Percentiles rank a stretch among this genome's conserved stretches.
These are phyloP conservation scores for Boletus eberwhitei DNA, from an alignment of 768 basidiomycete genomes.

Conservation along the genomic window DNA sequence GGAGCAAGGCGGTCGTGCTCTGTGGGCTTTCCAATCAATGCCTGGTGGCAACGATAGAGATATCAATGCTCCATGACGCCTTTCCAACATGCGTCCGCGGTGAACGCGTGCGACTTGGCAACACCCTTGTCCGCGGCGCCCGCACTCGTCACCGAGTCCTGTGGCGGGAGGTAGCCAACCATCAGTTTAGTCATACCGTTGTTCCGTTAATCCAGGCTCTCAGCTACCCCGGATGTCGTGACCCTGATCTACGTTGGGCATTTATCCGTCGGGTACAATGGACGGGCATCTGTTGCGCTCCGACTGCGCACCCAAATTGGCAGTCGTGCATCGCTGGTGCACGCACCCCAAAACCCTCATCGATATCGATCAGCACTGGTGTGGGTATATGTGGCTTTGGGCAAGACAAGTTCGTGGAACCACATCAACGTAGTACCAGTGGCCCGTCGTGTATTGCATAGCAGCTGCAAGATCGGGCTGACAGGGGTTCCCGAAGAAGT, in stretches of 20 bases:
- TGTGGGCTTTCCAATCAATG: not conserved
- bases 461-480: not conserved
- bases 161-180: not conserved
- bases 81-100: constrained; percentile 19
- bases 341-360: not conserved
- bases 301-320: not conserved
- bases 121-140: constrained; percentile 16
- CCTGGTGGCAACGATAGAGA: constrained; percentile 3
- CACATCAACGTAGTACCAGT: not conserved
- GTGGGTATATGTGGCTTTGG: not conserved
- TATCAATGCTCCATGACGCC: not conserved
- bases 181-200: not conserved
- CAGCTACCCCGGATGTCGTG: constrained; percentile 4
- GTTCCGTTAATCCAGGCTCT: not conserved
- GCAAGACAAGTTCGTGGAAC: not conserved
- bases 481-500: not conserved
- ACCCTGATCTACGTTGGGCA: constrained; percentile 16
- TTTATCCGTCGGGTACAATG: not conserved
- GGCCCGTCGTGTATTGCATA: not conserved
- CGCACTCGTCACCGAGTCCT: not conserved
- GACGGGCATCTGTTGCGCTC: not conserved
- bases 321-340: not conserved
- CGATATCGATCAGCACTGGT: not conserved
- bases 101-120: constrained; percentile 5
- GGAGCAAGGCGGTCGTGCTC: not conserved